Evolutionary conservation across 306 rosid species (phyloP).

Genomic region (Quercus parvula): DNA sequence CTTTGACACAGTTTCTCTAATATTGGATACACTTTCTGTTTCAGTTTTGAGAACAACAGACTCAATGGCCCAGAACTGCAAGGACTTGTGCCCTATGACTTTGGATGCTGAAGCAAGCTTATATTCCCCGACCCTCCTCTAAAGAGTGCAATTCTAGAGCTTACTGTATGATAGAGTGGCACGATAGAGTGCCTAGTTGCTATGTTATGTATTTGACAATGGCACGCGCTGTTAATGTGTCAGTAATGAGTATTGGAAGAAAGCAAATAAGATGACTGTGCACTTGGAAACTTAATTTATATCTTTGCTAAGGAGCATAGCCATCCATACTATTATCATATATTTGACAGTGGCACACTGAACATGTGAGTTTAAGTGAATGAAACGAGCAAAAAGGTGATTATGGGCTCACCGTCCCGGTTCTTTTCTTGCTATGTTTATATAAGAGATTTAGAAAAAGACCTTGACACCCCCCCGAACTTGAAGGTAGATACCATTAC

Average conservation of each 20-base stretch:
- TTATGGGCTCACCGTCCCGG: too few species aligned
- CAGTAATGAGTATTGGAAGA: conserved; percentile 3
- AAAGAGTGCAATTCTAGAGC: neutral
- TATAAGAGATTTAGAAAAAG: too few species aligned
- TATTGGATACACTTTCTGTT: conserved; percentile 3
- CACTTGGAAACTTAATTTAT: neutral
- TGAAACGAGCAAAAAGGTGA: too few species aligned
- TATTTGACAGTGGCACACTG: too few species aligned
- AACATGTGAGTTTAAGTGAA: too few species aligned
- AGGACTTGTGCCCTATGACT: conserved; percentile 84
- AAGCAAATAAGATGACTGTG: conserved; percentile 19
- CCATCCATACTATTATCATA: too few species aligned
- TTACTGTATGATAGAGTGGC: conserved; percentile 19
- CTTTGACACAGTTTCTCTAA: neutral
- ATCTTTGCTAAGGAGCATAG: too few species aligned
- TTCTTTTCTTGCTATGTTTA: too few species aligned
- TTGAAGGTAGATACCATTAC: too few species aligned
- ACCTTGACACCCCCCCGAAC: too few species aligned
- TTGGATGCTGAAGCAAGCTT: conserved; percentile 62
- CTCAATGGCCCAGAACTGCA: conserved; percentile 85
- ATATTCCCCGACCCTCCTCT: neutral
- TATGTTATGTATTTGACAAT: conserved; percentile 9
- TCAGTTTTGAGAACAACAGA: conserved; percentile 75
- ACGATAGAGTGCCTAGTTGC: conserved; percentile 5
- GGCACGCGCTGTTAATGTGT: neutral